These are phyloP conservation scores for Clarireedia paspali DNA, from an alignment of 2,329 filamentous ascomycete genomes.

Conservation along the genomic window DNA sequence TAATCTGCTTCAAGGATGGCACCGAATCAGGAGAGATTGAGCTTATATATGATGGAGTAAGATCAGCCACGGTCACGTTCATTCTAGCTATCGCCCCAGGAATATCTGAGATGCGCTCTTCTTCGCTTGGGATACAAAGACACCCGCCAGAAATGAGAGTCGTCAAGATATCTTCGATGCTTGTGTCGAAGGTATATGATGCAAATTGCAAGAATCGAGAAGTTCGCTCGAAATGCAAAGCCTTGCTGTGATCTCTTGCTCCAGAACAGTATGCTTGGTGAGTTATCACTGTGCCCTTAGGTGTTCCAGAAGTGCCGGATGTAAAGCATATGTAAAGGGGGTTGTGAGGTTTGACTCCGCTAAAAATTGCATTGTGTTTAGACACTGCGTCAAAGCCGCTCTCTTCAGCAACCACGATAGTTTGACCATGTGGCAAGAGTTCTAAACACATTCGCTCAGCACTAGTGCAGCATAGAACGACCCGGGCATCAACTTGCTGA, in stretches of 20 bases:
- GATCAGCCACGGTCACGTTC: conserved; percentile 17
- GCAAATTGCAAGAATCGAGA: conserved; percentile 18
- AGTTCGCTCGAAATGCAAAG: conserved; percentile 21
- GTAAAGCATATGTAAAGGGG: conserved; percentile 37
- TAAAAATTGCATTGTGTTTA: neutral
- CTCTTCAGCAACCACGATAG: neutral
- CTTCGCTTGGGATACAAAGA: conserved; percentile 19
- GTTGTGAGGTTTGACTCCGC: neutral
- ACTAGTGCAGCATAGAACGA: conserved; percentile 10
- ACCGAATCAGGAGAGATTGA: neutral
- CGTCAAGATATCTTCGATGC: conserved; percentile 15
- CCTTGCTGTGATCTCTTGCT: conserved; percentile 20
- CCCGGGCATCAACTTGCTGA: neutral
- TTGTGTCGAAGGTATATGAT: conserved; percentile 18
- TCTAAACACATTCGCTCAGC: neutral
- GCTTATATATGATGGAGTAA: conserved; percentile 21
- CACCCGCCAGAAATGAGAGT: conserved; percentile 16
- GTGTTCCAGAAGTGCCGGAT: conserved; percentile 36
- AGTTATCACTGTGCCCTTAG: conserved; percentile 29
- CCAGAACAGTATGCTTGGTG: conserved; percentile 6
- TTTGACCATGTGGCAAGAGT: neutral
- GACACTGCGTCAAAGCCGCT: neutral
- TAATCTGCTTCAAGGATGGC: conserved; percentile 1
- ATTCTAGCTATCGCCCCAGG: conserved; percentile 22
- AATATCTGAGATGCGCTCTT: conserved; percentile 26